phyloP scores from a whole-genome alignment of 768 basidiomycete species.

The Lenzites betulinus region DNA sequence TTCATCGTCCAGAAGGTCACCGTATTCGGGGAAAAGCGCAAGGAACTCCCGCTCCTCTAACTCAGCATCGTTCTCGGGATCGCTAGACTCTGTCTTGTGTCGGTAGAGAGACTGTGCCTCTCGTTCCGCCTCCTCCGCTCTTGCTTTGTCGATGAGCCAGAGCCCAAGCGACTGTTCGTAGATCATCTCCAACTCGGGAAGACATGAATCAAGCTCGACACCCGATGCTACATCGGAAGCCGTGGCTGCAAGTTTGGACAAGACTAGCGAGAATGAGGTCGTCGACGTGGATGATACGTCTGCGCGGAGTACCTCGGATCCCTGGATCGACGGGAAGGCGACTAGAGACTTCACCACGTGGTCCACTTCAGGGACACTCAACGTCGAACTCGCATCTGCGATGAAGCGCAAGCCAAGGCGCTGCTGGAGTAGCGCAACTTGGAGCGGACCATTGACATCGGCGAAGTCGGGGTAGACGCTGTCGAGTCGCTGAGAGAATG shows the following conservation, averaged over 20 bases:
- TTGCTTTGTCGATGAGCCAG: slow-evolving; percentile 81
- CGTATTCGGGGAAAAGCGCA: slow-evolving; percentile 83
- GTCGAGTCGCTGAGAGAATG: slow-evolving; percentile 74
- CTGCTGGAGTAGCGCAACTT: slow-evolving; percentile 62
- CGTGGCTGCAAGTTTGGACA: slow-evolving; percentile 52
- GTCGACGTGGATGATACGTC: slow-evolving; percentile 30
- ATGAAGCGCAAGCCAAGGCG: slow-evolving; percentile 72
- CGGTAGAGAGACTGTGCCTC: slow-evolving; percentile 80
- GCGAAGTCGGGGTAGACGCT: slow-evolving; percentile 65
- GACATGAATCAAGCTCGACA: slow-evolving; percentile 33
- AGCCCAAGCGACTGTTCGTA: slow-evolving; percentile 77
- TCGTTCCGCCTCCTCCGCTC: slow-evolving; percentile 61
- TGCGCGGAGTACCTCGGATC: slow-evolving; percentile 38
- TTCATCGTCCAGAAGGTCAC: slow-evolving; percentile 49
- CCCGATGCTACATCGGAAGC: slow-evolving; percentile 47
- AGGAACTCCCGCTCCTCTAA: slow-evolving; percentile 83
- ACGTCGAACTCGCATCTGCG: slow-evolving; percentile 24
- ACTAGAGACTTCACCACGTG: slow-evolving; percentile 39
- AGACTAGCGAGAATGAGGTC: slow-evolving; percentile 43
- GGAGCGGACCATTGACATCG: slow-evolving; percentile 72
- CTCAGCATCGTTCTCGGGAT: slow-evolving; percentile 66
- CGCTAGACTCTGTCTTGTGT: slow-evolving; percentile 52
- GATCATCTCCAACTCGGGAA: slow-evolving; percentile 45
- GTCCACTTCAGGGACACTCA: not conserved
- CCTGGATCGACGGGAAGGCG: slow-evolving; percentile 55